These are phyloP conservation scores for Yarrowia porcina DNA, from an alignment of 805 yeast genomes.

Conservation along the genomic window DNA sequence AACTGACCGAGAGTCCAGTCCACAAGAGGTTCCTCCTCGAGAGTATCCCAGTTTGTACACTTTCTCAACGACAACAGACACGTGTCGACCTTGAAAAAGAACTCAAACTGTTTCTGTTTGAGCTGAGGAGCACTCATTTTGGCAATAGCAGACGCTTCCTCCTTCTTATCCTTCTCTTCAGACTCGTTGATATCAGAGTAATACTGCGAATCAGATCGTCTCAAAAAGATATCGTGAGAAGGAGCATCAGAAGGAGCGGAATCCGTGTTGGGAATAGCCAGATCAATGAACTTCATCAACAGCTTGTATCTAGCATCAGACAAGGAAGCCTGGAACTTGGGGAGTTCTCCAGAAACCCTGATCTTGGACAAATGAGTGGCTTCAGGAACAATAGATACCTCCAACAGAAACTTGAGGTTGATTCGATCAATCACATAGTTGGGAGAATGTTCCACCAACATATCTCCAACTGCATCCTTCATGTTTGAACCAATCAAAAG, in stretches of 20 bases:
- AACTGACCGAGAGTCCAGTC: conserved; percentile 70
- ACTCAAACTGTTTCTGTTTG: conserved; percentile 65
- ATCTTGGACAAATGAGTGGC: conserved; percentile 71
- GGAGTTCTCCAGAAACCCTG: conserved; percentile 72
- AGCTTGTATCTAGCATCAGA: conserved; percentile 90
- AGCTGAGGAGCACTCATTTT: conserved; percentile 4
- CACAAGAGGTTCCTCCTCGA: conserved; percentile 64
- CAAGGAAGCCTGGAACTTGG: conserved; percentile 64
- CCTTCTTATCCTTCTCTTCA: background rate
- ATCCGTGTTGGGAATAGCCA: conserved; percentile 56
- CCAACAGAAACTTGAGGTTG: conserved; percentile 68
- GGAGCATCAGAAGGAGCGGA: conserved; percentile 40
- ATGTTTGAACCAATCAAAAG: conserved; percentile 81
- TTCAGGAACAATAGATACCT: conserved; percentile 79
- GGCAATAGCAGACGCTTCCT: background rate
- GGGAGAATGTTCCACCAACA: conserved; percentile 43
- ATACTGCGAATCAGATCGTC: conserved; percentile 3
- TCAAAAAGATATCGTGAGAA: conserved; percentile 18
- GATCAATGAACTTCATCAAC: conserved; percentile 71
- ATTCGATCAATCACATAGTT: conserved; percentile 72
- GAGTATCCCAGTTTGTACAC: conserved; percentile 59
- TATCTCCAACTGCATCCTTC: conserved; percentile 68
- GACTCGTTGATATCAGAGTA: conserved; percentile 1
- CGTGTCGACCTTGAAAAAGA: conserved; percentile 63
- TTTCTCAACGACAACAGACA: conserved; percentile 62